Conservation (phyloP, 805 yeast species). For the Phaffomyces antillensis region DNA sequence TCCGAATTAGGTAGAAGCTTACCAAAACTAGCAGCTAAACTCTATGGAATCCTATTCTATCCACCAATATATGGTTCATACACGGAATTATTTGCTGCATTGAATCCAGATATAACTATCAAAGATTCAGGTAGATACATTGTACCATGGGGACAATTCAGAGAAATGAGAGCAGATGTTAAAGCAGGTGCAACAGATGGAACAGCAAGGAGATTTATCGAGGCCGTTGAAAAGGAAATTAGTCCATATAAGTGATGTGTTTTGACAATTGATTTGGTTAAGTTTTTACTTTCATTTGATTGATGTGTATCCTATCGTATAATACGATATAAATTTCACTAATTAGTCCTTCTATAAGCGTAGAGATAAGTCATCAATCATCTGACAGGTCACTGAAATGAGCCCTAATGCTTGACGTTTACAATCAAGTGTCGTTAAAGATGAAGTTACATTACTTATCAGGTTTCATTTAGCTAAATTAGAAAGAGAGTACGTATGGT, state of each 20-base stretch:
- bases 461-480: too few species aligned
- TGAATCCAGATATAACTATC: conserved; percentile 30
- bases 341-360: too few species aligned
- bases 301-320: too few species aligned
- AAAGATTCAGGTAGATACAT: conserved; percentile 30
- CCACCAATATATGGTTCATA: conserved; percentile 33
- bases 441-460: too few species aligned
- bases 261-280: too few species aligned
- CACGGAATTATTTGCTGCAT: conserved; percentile 36
- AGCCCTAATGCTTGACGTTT: too few species aligned
- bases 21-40: not conserved
- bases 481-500: too few species aligned
- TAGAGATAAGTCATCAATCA: too few species aligned
- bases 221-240: conserved; percentile 25
- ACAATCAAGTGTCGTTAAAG: too few species aligned
- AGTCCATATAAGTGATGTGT: not conserved
- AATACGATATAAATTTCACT: too few species aligned
- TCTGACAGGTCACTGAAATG: too few species aligned
- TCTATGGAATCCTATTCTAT: not conserved
- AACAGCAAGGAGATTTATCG: conserved; percentile 28
- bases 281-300: too few species aligned
- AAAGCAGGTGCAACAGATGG: conserved; percentile 25
- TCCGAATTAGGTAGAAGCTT: conserved; percentile 28
- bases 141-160: conserved; percentile 37
- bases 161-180: conserved; percentile 31